Evolutionary conservation across 306 rosid species (phyloP), one percentile per base, ranked within the genome.

Genomic region (Luffa aegyptiaca): DNA sequence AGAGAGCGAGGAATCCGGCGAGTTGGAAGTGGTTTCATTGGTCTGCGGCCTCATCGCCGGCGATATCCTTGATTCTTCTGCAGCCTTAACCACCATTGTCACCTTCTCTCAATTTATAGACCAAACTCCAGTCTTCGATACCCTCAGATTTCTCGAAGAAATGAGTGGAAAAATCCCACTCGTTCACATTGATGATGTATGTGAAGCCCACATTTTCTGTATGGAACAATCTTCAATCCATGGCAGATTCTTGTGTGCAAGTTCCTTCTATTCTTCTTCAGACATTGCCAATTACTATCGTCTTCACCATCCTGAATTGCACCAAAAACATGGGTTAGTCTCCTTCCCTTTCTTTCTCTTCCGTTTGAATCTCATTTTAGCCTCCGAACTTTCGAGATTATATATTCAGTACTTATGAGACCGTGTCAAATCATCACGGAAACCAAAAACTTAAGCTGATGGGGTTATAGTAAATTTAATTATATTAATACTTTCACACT

Each of bases 161-260:
- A 44, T 86, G 76, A 3, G 42, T 44, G 87, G 89, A 1, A 83
- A 83, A 58, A 26, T 86, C 46, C 87, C 85, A 13, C 36, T 86
- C 3, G 58, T 84, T 2, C 87, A 86, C 80, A 53, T 81, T 5
- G 57, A 86, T 9, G 87, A 86, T 57, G 87, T 81, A 9, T 83
- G 89, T 62, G 83, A 81, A n/a, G 87, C 89, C 4, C 89, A 81
- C 76, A 75, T 86, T 36, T 83, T 86, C 82, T 81, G 85, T 72
- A 75, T 84, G 80, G 87, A 84, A 21, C 84, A 72, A 51, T 73
- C 82, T 79, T 68, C 83, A 0, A 10, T 83, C 10, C 45, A 41
- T 8, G 89, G 87, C 14, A 81, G 87, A 70, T 75, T 82, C 65
- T 20, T 86, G 75, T 85, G 89, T 33, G 83, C 92, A 26, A 86